Percentiles rank a stretch among this genome's conserved stretches.
Evolutionary conservation across 176 grass and related monocot species (phyloP).

Genomic region (Triticum timopheevii): DNA sequence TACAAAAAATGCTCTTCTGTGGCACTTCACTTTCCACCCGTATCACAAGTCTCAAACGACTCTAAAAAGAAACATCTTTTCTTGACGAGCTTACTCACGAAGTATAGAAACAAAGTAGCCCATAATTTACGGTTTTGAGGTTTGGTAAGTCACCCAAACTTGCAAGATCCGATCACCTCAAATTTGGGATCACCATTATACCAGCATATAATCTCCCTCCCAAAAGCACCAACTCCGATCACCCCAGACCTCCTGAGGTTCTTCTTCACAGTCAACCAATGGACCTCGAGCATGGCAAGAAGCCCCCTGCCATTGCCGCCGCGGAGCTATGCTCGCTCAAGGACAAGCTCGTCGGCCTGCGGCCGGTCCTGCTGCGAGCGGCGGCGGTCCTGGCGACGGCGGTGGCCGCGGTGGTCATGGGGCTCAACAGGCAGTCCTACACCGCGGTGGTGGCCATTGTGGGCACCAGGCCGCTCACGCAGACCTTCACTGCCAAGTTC

Average conservation of each 20-base stretch:
- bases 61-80: not conserved
- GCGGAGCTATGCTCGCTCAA: slow-evolving; percentile 18
- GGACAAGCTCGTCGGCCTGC: slow-evolving; percentile 29
- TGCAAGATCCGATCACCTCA: slow-evolving; percentile 5
- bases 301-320: not conserved
- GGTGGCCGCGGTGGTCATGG: slow-evolving; percentile 64
- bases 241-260: not conserved
- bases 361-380: slow-evolving; percentile 44
- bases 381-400: slow-evolving; percentile 32
- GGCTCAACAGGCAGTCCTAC: slow-evolving; percentile 63
- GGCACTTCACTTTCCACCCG: slow-evolving; percentile 15
- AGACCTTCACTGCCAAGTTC: slow-evolving; percentile 70
- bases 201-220: not conserved
- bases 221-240: not conserved
- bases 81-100: slow-evolving; percentile 1
- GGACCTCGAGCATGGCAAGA: slow-evolving; percentile 49
- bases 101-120: not conserved
- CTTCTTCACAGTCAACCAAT: slow-evolving; percentile 12
- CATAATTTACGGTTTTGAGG: not conserved
- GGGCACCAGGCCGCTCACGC: slow-evolving; percentile 54
- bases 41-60: not conserved
- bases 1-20: slow-evolving; percentile 27
- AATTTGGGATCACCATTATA: not conserved
- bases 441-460: slow-evolving; percentile 57
- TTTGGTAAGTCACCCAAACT: slow-evolving; percentile 30